A percentile compares a stretch with the other conserved stretches of the same genome.
phyloP scores from a whole-genome alignment of 1,284 basidiomycete genomes.

The Coniophora puteana region DNA sequence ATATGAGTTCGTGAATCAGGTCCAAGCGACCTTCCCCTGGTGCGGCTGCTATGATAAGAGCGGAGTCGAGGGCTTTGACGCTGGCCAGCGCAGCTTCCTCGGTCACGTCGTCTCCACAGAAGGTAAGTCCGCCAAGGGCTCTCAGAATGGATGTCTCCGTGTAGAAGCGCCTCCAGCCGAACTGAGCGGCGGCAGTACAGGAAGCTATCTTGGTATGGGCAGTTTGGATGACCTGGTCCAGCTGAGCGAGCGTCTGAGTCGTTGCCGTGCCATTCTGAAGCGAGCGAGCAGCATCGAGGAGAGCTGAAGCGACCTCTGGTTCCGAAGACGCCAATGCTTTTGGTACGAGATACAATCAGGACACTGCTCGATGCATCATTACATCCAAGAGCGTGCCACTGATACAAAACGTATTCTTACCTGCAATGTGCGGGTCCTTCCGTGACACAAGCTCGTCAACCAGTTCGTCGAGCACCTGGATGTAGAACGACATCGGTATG shows the following conservation, averaged over 20 bases:
- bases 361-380: background rate
- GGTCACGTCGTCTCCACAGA: too few relatives aligned
- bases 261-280: conserved; percentile 9
- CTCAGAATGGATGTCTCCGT: conserved; percentile 61
- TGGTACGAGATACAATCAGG: background rate
- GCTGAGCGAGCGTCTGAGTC: conserved; percentile 6
- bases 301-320: conserved; percentile 2
- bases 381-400: too few relatives aligned
- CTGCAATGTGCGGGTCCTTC: conserved; percentile 1
- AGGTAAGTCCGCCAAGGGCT: too few relatives aligned
- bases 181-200: conserved; percentile 17
- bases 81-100: conserved; percentile 25
- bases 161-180: conserved; percentile 57
- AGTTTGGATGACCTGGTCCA: conserved; percentile 27
- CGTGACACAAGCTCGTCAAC: background rate
- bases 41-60: conserved; percentile 83
- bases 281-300: conserved; percentile 12
- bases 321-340: background rate
- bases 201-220: conserved; percentile 34
- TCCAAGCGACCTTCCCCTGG: conserved; percentile 60
- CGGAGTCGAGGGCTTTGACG: conserved; percentile 68
- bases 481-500: too few relatives aligned
- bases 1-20: conserved; percentile 60
- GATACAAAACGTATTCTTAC: too few relatives aligned
- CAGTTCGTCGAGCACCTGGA: too few relatives aligned